A percentile compares a stretch with the other conserved stretches of the same genome.
Evolutionary conservation across 805 yeast genomes (phyloP).

Genomic region (Debaryomyces prosopidis): DNA sequence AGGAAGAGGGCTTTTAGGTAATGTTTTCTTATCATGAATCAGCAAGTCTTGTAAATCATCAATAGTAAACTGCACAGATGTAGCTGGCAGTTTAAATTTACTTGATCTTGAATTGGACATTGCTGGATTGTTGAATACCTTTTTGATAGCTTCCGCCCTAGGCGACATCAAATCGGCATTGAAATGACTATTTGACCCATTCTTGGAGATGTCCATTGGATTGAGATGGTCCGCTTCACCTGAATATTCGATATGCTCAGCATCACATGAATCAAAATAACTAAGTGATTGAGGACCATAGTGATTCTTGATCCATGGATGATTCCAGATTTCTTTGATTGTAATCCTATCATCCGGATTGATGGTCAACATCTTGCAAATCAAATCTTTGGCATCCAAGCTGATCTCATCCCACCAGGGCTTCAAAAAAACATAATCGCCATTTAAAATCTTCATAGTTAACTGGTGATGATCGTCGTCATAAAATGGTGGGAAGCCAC

Average conservation of each 20-base stretch:
- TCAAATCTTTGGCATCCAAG: constrained; percentile 67
- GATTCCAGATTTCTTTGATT: constrained; percentile 62
- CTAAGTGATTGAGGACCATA: neutral
- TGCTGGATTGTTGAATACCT: constrained; percentile 45
- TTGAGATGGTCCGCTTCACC: neutral
- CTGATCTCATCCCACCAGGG: constrained; percentile 93
- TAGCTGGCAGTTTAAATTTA: neutral
- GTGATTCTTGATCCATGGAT: constrained; percentile 60
- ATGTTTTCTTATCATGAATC: constrained; percentile 8
- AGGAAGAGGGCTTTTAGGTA: constrained; percentile 46
- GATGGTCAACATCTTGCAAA: constrained; percentile 63
- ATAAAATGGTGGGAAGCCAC: constrained; percentile 77
- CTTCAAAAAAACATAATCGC: constrained; percentile 68
- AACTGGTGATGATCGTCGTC: constrained; percentile 66
- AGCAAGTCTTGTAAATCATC: neutral
- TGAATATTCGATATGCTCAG: constrained; percentile 13
- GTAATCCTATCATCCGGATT: constrained; percentile 70
- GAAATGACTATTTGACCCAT: neutral
- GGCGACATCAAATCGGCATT: constrained; percentile 24
- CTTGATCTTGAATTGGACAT: constrained; percentile 23
- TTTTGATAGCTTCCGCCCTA: constrained; percentile 40
- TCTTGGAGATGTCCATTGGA: neutral
- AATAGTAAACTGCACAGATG: constrained; percentile 19
- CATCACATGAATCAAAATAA: constrained; percentile 5
- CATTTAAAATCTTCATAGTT: constrained; percentile 67